Evolutionary conservation across 768 basidiomycete genomes (phyloP), one percentile per base, ranked within the genome.

Genomic region (Termitomyces titanicus): DNA sequence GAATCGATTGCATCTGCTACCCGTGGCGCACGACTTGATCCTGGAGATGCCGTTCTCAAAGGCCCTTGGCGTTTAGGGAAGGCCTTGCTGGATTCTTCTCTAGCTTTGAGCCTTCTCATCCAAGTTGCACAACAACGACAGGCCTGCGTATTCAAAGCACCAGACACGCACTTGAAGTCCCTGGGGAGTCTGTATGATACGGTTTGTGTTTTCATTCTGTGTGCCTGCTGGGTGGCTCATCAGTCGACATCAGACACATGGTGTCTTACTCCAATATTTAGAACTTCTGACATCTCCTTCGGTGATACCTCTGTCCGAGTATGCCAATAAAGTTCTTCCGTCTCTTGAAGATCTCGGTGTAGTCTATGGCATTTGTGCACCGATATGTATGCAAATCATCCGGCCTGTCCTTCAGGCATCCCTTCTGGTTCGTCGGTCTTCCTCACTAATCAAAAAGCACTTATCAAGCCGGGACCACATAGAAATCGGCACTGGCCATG

Each of bases 371-470:
- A 83, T 99, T 43, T 84, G 86, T 55, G 84, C 89, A 35, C 83
- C 90, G 12, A 86, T 97, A 53, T 92, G 94, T 51, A 97, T 98
- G 91, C 93, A 95, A 66, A 88, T 98, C 54, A 81, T 92, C 37
- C 84, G 97, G 15, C 94, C 96, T 13, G 85, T 89, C 51, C 74
- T 91, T 42, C 83, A 89, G 59, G 73, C 73, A 9, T 72, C 77
- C 27, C 72, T 91, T 44, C 70, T 89, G 63, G 88, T 88, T 66
- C 54, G 79, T 72, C 39, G n/a, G 25, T 25, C 27, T 35, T 25
- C 17, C 37, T 55, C 18, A 27, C 34, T 9, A 47, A 10, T 49
- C 34, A 22, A 31, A 24, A 34, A 40, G 4, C 29, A 22, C 15
- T 44, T 42, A 51, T 25, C 11, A 47, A 57, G 51, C 47, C 27